Evolutionary conservation across 352 stramenopile genomes (phyloP).

Genomic region (Pythium folliculosum): DNA sequence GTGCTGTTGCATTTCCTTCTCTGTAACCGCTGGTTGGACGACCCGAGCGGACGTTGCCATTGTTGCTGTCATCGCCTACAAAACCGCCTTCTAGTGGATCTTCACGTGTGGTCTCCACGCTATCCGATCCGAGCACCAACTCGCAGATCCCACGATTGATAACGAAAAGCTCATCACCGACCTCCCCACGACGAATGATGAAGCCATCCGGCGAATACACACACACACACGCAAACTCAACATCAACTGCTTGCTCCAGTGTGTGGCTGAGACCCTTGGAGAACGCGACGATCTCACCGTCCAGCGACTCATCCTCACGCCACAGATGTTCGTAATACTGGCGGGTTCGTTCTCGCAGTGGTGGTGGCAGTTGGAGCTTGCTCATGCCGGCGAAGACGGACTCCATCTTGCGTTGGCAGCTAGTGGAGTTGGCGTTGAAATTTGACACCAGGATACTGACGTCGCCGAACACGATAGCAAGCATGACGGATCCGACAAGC

Average conservation of each 20-base stretch:
- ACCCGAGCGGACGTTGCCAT: slow-evolving; percentile 26
- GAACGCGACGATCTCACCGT: slow-evolving; percentile 57
- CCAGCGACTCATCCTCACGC: slow-evolving; percentile 63
- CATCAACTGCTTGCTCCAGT: slow-evolving; percentile 60
- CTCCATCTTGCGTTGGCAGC: slow-evolving; percentile 72
- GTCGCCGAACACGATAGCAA: slow-evolving; percentile 66
- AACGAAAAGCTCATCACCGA: slow-evolving; percentile 66
- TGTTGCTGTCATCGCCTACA: no score
- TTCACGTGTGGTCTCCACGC: slow-evolving; percentile 31
- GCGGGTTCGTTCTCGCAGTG: slow-evolving; percentile 57
- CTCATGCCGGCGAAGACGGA: slow-evolving; percentile 53
- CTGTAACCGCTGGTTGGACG: no score
- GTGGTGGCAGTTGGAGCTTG: slow-evolving; percentile 46
- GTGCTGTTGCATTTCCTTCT: not conserved
- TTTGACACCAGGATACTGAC: slow-evolving; percentile 63
- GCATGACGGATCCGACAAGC: slow-evolving; percentile 51
- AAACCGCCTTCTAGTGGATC: not conserved
- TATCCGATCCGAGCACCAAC: slow-evolving; percentile 29
- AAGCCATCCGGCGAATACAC: slow-evolving; percentile 78
- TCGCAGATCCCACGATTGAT: slow-evolving; percentile 66
- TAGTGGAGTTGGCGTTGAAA: slow-evolving; percentile 50
- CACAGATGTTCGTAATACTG: slow-evolving; percentile 72
- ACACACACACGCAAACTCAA: slow-evolving; percentile 49
- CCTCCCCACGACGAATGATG: slow-evolving; percentile 59
- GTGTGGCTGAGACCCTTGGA: slow-evolving; percentile 51